A percentile compares a stretch with the other conserved stretches of the same genome.
These are phyloP conservation scores for Botryotinia convoluta DNA, from an alignment of 2,329 filamentous ascomycete genomes.

Conservation along the genomic window DNA sequence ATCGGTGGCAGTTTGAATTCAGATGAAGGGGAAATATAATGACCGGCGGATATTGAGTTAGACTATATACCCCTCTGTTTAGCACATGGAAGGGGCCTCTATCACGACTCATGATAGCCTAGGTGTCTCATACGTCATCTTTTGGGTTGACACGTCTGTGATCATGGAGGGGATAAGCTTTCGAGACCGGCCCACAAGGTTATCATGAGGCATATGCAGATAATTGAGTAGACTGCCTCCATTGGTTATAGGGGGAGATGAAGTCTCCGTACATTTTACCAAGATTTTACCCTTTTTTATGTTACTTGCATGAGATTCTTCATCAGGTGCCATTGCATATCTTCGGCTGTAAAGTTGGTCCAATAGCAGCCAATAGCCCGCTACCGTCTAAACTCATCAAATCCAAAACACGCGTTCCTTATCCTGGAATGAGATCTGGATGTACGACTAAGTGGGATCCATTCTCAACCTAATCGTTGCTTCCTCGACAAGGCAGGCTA, in stretches of 20 bases:
- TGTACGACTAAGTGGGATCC: neutral
- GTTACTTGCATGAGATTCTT: neutral
- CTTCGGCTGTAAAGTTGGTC: neutral
- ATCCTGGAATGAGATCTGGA: neutral
- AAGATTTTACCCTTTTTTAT: neutral
- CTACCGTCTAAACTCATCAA: neutral
- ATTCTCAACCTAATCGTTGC: neutral
- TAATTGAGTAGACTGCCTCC: neutral
- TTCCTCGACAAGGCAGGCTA: neutral
- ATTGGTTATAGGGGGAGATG: neutral
- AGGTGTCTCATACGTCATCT: conserved; percentile 8
- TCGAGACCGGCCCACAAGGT: neutral
- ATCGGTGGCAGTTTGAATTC: no score
- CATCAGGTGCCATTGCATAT: neutral
- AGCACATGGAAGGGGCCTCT: neutral
- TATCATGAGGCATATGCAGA: neutral
- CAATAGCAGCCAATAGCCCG: neutral
- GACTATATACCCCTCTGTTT: no score
- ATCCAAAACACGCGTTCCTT: neutral
- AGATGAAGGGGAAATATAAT: no score
- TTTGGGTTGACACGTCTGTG: neutral
- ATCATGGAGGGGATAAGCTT: neutral
- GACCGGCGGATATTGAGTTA: no score
- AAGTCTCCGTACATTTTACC: neutral
- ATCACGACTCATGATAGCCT: neutral